Evolutionary conservation across 2,329 filamentous ascomycete species (phyloP).

Genomic region (Dothistroma septosporum): DNA sequence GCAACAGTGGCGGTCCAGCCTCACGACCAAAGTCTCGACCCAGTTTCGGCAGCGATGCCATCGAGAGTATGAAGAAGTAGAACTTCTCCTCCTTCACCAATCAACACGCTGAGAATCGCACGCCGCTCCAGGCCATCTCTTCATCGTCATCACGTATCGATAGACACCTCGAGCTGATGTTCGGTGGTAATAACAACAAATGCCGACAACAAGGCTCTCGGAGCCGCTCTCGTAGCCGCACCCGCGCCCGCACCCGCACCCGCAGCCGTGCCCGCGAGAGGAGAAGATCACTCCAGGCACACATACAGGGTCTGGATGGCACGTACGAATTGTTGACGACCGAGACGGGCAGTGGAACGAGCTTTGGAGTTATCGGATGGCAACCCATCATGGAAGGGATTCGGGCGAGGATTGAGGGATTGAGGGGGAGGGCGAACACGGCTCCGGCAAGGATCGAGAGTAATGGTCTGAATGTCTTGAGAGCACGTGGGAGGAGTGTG

Average conservation of each 20-base stretch:
- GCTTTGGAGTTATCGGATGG: constrained; percentile 1
- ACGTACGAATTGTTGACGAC: constrained; percentile 12
- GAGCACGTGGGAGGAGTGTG: constrained; percentile 2
- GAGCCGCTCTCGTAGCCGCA: constrained; percentile 12
- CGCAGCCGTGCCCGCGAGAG: constrained; percentile 10
- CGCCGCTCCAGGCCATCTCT: background rate
- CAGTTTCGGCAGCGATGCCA: constrained; percentile 23
- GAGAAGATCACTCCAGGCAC: background rate
- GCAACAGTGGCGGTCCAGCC: constrained; percentile 20
- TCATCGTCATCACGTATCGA: constrained; percentile 6
- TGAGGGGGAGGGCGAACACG: constrained; percentile 24
- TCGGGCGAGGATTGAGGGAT: constrained; percentile 18
- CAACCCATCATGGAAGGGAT: constrained; percentile 23
- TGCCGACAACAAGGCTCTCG: background rate
- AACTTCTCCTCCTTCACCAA: constrained; percentile 15
- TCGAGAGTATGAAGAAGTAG: constrained; percentile 34
- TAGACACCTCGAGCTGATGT: constrained; percentile 7
- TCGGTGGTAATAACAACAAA: background rate
- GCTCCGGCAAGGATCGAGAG: constrained; percentile 23
- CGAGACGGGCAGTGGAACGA: constrained; percentile 1
- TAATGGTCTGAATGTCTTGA: constrained; percentile 6
- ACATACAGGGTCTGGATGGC: constrained; percentile 16
- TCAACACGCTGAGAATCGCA: constrained; percentile 4
- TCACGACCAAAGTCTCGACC: constrained; percentile 21
- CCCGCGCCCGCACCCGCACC: constrained; percentile 7